phyloP scores from a whole-genome alignment of 352 stramenopile species.

The Blastocystis sp. region DNA sequence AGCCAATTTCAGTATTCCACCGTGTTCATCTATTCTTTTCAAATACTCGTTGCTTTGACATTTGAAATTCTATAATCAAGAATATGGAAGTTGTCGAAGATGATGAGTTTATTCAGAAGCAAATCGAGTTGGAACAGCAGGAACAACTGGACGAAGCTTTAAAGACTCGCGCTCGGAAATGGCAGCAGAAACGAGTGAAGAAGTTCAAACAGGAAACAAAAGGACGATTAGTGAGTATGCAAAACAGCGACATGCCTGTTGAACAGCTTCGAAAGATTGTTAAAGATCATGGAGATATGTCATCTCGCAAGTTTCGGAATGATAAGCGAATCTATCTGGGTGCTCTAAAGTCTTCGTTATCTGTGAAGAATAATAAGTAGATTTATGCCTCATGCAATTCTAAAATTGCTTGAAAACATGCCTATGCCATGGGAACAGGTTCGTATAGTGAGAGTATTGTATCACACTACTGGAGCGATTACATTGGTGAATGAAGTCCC shows the following conservation, averaged over 20 bases:
- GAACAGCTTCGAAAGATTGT: constrained; percentile 98
- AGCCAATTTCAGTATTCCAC: neutral
- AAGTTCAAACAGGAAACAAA: constrained; percentile 48
- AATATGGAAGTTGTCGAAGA: neutral
- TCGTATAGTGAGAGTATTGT: constrained; percentile 95
- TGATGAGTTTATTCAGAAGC: constrained; percentile 32
- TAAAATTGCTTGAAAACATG: constrained; percentile 99
- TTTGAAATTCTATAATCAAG: too few relatives aligned
- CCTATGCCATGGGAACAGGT: constrained; percentile 99
- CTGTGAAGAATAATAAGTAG: neutral
- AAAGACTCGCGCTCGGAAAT: constrained; percentile 34
- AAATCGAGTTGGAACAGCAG: constrained; percentile 35
- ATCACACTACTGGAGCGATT: constrained; percentile 98
- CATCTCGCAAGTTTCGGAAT: constrained; percentile 93
- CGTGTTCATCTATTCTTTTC: neutral
- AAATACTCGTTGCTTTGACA: neutral
- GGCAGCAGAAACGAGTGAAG: constrained; percentile 53
- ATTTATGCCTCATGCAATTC: constrained; percentile 88
- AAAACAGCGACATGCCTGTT: constrained; percentile 74
- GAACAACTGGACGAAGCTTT: constrained; percentile 53
- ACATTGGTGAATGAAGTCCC: constrained; percentile 98
- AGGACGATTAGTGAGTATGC: constrained; percentile 41
- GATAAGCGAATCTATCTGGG: constrained; percentile 97
- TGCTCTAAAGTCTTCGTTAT: constrained; percentile 92
- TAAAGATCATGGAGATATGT: constrained; percentile 98